Evolutionary conservation across 164 flowering plant genomes (phyloP).

Genomic region (Annona cherimola): DNA sequence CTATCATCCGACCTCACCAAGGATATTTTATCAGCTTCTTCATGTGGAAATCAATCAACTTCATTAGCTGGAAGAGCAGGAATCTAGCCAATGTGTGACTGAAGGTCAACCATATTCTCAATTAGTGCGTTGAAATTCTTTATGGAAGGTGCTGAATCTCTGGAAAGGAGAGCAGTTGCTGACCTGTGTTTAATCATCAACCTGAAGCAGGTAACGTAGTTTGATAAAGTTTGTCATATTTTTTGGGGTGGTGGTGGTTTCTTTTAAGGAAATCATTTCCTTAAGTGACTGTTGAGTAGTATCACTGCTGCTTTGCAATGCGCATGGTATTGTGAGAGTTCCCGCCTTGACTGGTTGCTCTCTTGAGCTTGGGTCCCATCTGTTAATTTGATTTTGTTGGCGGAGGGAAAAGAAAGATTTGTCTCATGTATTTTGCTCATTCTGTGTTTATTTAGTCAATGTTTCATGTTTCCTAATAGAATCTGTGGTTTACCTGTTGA

Average conservation of each 20-base stretch:
- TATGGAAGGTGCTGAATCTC: constrained; percentile 5
- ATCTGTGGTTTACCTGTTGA: not conserved
- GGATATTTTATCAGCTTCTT: constrained; percentile 9
- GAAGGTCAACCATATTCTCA: constrained; percentile 4
- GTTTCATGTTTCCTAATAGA: not conserved
- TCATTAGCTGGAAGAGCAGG: constrained; percentile 5
- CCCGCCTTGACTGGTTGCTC: not conserved
- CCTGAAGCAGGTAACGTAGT: constrained; percentile 18
- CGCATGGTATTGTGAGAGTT: constrained; percentile 8
- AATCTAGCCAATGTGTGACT: constrained; percentile 11
- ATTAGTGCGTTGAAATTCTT: not conserved
- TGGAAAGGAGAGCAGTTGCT: constrained; percentile 11
- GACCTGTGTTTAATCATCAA: constrained; percentile 14
- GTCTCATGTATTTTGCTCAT: constrained; percentile 4
- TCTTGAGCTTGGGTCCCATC: constrained; percentile 5
- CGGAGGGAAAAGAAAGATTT: not conserved
- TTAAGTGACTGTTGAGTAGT: not conserved
- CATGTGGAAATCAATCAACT: constrained; percentile 6
- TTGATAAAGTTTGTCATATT: constrained; percentile 19
- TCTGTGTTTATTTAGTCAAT: not conserved
- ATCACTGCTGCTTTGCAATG: constrained; percentile 3
- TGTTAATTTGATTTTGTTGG: constrained; percentile 11
- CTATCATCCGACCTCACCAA: constrained; percentile 5
- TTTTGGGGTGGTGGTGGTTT: not conserved
- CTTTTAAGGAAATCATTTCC: constrained; percentile 7